Evolutionary conservation across 73 alveolate species (phyloP).

Genomic region (Tetrahymena malaccensis): DNA sequence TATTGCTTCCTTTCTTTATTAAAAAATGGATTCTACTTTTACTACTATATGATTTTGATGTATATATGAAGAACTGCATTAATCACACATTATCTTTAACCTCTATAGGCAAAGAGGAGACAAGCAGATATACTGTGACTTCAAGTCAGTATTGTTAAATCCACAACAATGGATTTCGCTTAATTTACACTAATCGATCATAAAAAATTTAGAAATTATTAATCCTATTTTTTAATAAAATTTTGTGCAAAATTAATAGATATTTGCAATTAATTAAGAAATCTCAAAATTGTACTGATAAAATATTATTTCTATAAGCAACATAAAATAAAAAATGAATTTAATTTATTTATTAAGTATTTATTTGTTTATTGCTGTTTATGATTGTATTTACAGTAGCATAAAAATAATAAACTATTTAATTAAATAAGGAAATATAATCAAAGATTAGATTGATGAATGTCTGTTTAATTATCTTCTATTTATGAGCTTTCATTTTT

Average conservation of each 20-base stretch:
- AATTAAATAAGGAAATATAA: too few species aligned
- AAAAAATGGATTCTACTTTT: neutral
- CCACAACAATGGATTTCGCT: neutral
- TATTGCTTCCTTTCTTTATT: neutral
- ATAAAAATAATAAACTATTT: too few species aligned
- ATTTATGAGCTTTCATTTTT: neutral
- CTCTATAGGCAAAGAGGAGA: neutral
- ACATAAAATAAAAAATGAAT: too few species aligned
- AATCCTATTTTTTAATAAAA: too few species aligned
- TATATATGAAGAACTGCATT: neutral
- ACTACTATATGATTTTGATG: neutral
- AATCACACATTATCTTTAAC: neutral
- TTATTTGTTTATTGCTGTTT: too few species aligned
- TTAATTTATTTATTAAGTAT: too few species aligned
- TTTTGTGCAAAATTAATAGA: too few species aligned
- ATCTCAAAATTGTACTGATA: neutral
- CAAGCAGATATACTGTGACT: neutral
- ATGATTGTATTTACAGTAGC: too few species aligned
- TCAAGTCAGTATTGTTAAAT: neutral
- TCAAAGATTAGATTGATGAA: neutral
- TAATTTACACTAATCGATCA: neutral
- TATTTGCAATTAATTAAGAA: too few species aligned
- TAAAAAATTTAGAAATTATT: neutral
- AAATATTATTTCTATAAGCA: neutral
- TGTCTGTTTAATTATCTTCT: neutral